A percentile compares a stretch with the other conserved stretches of the same genome.
Conservation (phyloP, 2,329 filamentous ascomycete species). For the Aspergillus jensenii region DNA sequence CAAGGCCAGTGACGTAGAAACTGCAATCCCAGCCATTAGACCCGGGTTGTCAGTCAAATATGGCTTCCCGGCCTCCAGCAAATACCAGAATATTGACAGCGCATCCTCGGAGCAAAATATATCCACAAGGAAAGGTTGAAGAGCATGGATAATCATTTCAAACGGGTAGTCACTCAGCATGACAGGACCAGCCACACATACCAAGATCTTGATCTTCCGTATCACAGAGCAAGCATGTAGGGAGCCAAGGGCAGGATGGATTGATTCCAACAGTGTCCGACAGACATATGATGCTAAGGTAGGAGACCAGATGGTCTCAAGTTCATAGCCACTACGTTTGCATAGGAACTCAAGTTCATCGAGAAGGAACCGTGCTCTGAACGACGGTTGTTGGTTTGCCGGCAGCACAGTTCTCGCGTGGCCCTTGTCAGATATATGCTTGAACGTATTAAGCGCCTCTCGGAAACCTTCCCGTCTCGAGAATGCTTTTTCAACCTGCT, state of each 20-base stretch:
- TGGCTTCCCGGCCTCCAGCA: constrained; percentile 66
- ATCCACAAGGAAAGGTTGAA: constrained; percentile 76
- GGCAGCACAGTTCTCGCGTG: constrained; percentile 67
- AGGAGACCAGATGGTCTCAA: constrained; percentile 70
- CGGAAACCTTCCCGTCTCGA: constrained; percentile 58
- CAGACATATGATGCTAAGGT: constrained; percentile 71
- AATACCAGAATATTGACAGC: constrained; percentile 80
- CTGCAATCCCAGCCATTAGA: constrained; percentile 76
- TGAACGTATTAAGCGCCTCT: constrained; percentile 64
- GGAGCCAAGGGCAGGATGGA: constrained; percentile 80
- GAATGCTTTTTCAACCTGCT: constrained; percentile 68
- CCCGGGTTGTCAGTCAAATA: constrained; percentile 67
- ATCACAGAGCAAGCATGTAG: constrained; percentile 84
- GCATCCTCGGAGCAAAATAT: constrained; percentile 88
- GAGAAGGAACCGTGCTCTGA: constrained; percentile 73
- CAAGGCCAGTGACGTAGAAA: constrained; percentile 78
- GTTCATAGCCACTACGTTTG: constrained; percentile 65
- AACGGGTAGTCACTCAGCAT: constrained; percentile 79
- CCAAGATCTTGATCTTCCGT: constrained; percentile 77
- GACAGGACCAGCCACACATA: constrained; percentile 72
- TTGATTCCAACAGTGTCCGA: constrained; percentile 74
- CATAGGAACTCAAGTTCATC: constrained; percentile 78
- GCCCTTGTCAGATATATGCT: constrained; percentile 67
- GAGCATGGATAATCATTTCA: constrained; percentile 83
- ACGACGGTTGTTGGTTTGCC: constrained; percentile 81